A percentile compares a stretch with the other conserved stretches of the same genome.
phyloP scores from a whole-genome alignment of 331 rosid genomes.

The Acacia concinna region DNA sequence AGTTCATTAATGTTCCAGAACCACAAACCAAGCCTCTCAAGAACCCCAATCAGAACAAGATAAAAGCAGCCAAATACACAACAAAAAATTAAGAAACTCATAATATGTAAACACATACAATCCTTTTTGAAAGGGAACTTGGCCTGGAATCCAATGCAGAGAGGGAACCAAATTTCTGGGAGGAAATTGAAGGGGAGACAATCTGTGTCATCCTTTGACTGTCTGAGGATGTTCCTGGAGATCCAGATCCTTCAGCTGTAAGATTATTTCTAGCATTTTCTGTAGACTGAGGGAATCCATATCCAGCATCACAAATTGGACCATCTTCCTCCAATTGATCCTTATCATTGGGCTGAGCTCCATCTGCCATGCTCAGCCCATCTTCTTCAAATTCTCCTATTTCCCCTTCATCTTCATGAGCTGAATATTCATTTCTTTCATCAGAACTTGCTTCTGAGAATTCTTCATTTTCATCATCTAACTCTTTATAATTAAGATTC shows the following conservation, averaged over 20 bases:
- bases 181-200: constrained; percentile 70
- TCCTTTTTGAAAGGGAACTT: constrained; percentile 66
- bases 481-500: constrained; percentile 73
- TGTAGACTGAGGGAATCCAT: constrained; percentile 56
- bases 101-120: constrained; percentile 49
- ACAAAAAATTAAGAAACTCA: constrained; percentile 26
- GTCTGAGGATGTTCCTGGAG: constrained; percentile 79
- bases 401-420: constrained; percentile 69
- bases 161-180: constrained; percentile 91
- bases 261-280: constrained; percentile 56
- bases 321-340: constrained; percentile 63
- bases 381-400: constrained; percentile 87
- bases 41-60: constrained; percentile 25
- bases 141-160: constrained; percentile 88
- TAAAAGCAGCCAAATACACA: neutral
- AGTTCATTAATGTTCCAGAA: neutral
- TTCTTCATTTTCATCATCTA: constrained; percentile 82
- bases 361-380: constrained; percentile 67
- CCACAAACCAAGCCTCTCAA: neutral
- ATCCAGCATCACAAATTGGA: constrained; percentile 54
- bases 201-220: constrained; percentile 59
- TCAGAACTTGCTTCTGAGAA: constrained; percentile 88
- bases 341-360: constrained; percentile 48
- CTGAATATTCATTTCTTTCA: constrained; percentile 80
- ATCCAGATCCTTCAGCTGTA: constrained; percentile 67